phyloP scores from a whole-genome alignment of 441 rosid genomes.

The Brassica balearica region DNA sequence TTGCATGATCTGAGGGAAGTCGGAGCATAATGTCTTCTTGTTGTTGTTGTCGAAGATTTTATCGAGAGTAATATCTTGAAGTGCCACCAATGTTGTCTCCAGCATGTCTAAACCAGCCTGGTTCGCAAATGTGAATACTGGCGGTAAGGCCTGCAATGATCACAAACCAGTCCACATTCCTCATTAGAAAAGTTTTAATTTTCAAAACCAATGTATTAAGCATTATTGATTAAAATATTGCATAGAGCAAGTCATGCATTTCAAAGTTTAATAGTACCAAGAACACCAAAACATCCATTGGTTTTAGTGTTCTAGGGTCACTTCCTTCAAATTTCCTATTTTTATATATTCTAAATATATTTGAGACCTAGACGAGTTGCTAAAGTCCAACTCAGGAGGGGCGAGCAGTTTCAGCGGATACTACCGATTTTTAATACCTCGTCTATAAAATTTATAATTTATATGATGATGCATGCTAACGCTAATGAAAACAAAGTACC shows the following conservation, averaged over 20 bases:
- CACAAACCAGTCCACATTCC: conserved; percentile 17
- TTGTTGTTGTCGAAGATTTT: conserved; percentile 68
- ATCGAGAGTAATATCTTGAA: conserved; percentile 75
- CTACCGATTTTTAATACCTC: not conserved
- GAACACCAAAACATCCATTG: not conserved
- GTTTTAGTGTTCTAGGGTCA: not conserved
- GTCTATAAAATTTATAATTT: not conserved
- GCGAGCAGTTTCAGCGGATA: not conserved
- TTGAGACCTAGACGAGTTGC: no score
- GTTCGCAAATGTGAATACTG: conserved; percentile 71
- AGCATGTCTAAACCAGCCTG: conserved; percentile 85
- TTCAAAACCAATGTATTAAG: not conserved
- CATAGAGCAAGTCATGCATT: not conserved
- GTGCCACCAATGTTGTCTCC: conserved; percentile 74
- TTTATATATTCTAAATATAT: no score
- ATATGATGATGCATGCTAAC: not conserved
- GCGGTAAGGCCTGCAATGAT: conserved; percentile 59
- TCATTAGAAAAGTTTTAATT: conserved; percentile 13
- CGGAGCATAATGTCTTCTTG: conserved; percentile 66
- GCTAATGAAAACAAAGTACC: conserved; percentile 41
- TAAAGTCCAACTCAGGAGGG: not conserved
- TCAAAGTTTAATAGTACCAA: conserved; percentile 6
- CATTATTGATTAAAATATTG: not conserved
- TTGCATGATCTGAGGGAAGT: conserved; percentile 79
- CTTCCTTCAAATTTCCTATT: no score